Percentiles rank a stretch among this genome's conserved stretches.
phyloP scores from a whole-genome alignment of 768 basidiomycete species.

The Crassisporium funariophilum region DNA sequence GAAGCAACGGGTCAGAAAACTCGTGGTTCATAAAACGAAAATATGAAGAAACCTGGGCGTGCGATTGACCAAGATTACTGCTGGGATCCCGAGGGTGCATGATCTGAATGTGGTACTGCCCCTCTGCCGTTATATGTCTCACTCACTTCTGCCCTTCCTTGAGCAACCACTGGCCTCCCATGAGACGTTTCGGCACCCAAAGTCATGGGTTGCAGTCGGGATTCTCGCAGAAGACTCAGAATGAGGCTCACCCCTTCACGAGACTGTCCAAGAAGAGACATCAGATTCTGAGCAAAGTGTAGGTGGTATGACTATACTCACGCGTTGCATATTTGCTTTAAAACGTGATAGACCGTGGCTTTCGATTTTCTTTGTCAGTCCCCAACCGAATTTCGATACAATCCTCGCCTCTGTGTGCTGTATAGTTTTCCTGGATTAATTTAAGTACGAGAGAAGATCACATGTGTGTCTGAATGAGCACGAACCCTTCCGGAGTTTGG shows the following conservation, averaged over 20 bases:
- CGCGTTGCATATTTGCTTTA: conserved; percentile 85
- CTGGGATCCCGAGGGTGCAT: conserved; percentile 31
- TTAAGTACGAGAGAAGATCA: conserved; percentile 6
- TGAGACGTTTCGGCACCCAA: conserved; percentile 37
- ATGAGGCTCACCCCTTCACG: conserved; percentile 88
- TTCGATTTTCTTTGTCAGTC: conserved; percentile 85
- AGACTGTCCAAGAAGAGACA: conserved; percentile 50
- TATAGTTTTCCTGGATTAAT: conserved; percentile 61
- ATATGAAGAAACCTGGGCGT: no score
- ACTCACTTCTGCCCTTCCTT: conserved; percentile 14
- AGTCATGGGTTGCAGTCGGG: conserved; percentile 64
- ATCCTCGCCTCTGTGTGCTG: conserved; percentile 88
- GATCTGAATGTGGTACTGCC: conserved; percentile 42
- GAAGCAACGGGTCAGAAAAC: no score
- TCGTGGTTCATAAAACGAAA: no score
- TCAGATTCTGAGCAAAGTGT: conserved; percentile 1
- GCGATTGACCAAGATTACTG: no score
- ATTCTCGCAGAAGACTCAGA: conserved; percentile 75
- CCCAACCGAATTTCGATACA: conserved; percentile 90
- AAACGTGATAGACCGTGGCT: conserved; percentile 82
- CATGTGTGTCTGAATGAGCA: conserved; percentile 6
- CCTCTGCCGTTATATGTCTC: conserved; percentile 14
- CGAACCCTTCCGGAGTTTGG: conserved; percentile 72
- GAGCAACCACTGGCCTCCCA: conserved; percentile 16
- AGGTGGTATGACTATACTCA: conserved; percentile 34